Percentiles rank a stretch among this genome's conserved stretches.
phyloP scores from a whole-genome alignment of 2,329 filamentous ascomycete genomes.

The Colletotrichum gloeosporioides region DNA sequence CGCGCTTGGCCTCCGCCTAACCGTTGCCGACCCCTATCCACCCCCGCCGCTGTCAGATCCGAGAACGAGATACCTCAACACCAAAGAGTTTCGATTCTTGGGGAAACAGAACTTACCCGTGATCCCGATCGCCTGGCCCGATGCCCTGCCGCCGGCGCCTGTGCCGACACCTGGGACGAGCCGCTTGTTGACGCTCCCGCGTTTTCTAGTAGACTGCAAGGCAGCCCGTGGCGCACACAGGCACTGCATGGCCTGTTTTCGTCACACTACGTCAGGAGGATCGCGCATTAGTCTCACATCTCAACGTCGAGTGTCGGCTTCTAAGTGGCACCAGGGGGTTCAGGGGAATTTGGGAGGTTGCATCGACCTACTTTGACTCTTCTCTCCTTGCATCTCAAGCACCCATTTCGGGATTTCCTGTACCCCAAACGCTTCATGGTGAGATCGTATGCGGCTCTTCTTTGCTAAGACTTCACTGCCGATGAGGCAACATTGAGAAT shows the following conservation, averaged over 20 bases:
- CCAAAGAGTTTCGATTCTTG: not conserved
- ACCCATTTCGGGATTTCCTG: constrained; percentile 40
- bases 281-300: not conserved
- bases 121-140: constrained; percentile 4
- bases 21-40: not conserved
- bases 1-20: constrained; percentile 10
- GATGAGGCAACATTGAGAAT: not conserved
- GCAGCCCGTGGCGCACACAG: constrained; percentile 38
- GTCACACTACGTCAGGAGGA: constrained; percentile 36
- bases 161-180: not conserved
- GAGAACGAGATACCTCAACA: not conserved
- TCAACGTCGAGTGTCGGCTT: not conserved
- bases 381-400: constrained; percentile 38
- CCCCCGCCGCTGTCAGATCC: not conserved
- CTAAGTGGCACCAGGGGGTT: not conserved
- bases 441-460: not conserved
- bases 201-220: constrained; percentile 31
- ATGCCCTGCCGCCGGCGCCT: not conserved
- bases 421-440: constrained; percentile 36
- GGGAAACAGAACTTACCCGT: not conserved
- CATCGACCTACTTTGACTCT: constrained; percentile 37
- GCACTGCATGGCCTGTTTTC: constrained; percentile 42
- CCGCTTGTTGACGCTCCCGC: not conserved
- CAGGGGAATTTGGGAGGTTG: not conserved
- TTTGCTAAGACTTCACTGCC: not conserved